Evolutionary conservation across 106 monocot genomes (phyloP).

Genomic region (Alisma plantagoaquatica): DNA sequence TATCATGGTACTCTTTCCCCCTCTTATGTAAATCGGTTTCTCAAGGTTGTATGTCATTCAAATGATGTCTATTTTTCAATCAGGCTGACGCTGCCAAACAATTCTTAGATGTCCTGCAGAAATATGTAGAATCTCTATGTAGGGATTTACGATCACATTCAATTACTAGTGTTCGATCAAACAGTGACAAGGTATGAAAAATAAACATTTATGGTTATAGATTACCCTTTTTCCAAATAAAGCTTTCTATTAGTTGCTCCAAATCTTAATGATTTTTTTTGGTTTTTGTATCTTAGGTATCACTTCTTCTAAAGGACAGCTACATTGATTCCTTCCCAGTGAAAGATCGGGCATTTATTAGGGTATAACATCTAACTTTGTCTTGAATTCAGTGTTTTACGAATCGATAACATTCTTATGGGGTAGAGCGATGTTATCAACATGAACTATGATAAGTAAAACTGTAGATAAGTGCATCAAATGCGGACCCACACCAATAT

Average conservation of each 20-base stretch:
- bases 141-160: conserved; percentile 43
- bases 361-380: not conserved
- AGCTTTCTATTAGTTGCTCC: no score
- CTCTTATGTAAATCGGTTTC: not conserved
- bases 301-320: no score
- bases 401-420: no score
- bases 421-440: no score
- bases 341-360: no score
- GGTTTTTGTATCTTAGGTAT: no score
- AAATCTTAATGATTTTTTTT: conserved; percentile 1
- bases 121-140: conserved; percentile 52
- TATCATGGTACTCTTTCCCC: not conserved
- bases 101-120: conserved; percentile 32
- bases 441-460: no score
- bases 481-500: no score
- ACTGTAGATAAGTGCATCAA: no score
- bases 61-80: not conserved
- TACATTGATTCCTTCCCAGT: no score
- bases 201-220: not conserved
- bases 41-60: not conserved
- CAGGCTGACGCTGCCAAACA: conserved; percentile 56
- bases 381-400: not conserved
- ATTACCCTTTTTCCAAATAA: not conserved
- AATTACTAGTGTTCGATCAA: conserved; percentile 50
- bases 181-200: conserved; percentile 45